Percentiles rank a stretch among this genome's conserved stretches.
These are phyloP conservation scores for Penicillium sp. DNA, from an alignment of 2,329 filamentous ascomycete species.

Conservation along the genomic window DNA sequence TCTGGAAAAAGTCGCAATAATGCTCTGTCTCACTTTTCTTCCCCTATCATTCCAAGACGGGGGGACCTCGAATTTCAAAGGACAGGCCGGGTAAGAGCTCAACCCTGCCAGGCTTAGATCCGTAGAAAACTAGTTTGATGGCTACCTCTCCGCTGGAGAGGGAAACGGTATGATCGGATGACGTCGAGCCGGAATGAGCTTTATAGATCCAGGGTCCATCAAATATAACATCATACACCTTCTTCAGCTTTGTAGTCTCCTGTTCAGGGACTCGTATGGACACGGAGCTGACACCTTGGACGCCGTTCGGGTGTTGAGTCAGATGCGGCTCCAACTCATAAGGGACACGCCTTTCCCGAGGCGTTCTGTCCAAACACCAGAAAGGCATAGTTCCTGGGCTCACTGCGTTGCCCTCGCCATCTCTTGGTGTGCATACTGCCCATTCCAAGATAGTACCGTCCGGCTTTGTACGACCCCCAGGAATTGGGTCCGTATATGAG, in stretches of 20 bases:
- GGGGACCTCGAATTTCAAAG: not conserved
- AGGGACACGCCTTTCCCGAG: not conserved
- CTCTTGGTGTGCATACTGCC: not conserved
- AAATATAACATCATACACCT: not conserved
- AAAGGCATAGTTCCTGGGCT: not conserved
- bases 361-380: conserved; percentile 3
- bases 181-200: not conserved
- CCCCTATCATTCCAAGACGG: not conserved
- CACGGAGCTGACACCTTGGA: not conserved
- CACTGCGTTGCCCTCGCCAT: not conserved
- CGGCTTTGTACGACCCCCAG: conserved; percentile 1
- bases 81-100: not conserved
- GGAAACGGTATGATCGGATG: not conserved
- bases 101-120: not conserved
- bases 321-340: not conserved
- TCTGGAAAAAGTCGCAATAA: not conserved
- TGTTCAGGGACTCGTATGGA: not conserved
- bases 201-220: not conserved
- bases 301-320: not conserved
- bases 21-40: not conserved
- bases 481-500: not conserved
- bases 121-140: not conserved
- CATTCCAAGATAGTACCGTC: conserved; percentile 3
- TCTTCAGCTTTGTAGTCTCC: not conserved
- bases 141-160: not conserved